phyloP scores from a whole-genome alignment of 1,139 yeast species.

The Suhomyces terraborum region DNA sequence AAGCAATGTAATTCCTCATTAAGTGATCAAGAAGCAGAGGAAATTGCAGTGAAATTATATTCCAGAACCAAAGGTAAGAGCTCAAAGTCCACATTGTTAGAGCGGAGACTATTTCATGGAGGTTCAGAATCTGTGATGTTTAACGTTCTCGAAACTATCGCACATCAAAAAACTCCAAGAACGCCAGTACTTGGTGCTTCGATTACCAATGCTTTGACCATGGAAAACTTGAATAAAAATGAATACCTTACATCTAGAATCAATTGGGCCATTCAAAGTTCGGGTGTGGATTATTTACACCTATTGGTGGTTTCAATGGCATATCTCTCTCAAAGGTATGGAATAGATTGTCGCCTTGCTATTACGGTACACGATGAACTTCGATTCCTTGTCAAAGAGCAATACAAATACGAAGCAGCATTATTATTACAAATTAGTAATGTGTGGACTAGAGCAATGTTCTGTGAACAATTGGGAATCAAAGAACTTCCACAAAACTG shows the following conservation, averaged over 20 bases:
- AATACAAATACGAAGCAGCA: slow-evolving; percentile 75
- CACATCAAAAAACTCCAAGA: slow-evolving; percentile 76
- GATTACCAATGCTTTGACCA: slow-evolving; percentile 80
- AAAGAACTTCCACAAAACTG: slow-evolving; percentile 89
- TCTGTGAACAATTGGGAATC: slow-evolving; percentile 89
- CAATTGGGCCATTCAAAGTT: slow-evolving; percentile 97
- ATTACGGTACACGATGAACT: slow-evolving; percentile 96
- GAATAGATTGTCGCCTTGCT: slow-evolving; percentile 74
- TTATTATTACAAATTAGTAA: slow-evolving; percentile 85
- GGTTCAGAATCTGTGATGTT: slow-evolving; percentile 94
- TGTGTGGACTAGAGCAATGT: slow-evolving; percentile 95
- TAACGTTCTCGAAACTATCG: slow-evolving; percentile 84
- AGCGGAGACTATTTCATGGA: slow-evolving; percentile 67
- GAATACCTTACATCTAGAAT: slow-evolving; percentile 86
- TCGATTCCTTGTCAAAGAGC: slow-evolving; percentile 72
- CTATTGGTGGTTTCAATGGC: slow-evolving; percentile 85
- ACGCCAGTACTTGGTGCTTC: slow-evolving; percentile 96
- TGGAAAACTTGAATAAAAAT: slow-evolving; percentile 60
- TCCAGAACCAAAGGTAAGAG: slow-evolving; percentile 78
- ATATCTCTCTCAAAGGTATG: slow-evolving; percentile 64
- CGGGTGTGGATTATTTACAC: slow-evolving; percentile 96
- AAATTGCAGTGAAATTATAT: slow-evolving; percentile 69
- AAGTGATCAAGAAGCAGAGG: slow-evolving; percentile 68
- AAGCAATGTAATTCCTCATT: slow-evolving; percentile 78
- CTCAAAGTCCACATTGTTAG: slow-evolving; percentile 30